Conservation (phyloP, 2,329 filamentous ascomycete species). For the Didymella arachidicola region DNA sequence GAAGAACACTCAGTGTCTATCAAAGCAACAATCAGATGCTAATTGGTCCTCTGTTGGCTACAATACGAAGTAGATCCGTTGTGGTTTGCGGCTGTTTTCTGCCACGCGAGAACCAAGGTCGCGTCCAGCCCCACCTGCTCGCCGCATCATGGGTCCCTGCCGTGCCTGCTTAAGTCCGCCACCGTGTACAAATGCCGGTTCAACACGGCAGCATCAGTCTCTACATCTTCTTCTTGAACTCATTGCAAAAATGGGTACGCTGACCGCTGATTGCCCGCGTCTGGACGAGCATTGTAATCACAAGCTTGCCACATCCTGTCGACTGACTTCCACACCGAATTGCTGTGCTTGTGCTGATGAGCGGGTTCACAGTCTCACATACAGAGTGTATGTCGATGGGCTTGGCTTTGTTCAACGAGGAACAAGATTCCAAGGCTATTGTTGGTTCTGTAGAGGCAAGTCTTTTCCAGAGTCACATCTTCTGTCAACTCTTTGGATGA, state of each 20-base stretch:
- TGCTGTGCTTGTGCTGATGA: slow-evolving; percentile 55
- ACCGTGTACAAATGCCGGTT: slow-evolving; percentile 6
- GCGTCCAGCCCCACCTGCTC: slow-evolving; percentile 16
- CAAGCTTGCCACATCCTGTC: slow-evolving; percentile 54
- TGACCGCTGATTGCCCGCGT: slow-evolving; percentile 50
- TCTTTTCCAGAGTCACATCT: background rate
- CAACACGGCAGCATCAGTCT: background rate
- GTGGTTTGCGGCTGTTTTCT: no score
- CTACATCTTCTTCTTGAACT: background rate
- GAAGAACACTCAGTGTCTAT: no score
- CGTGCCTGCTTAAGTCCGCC: slow-evolving; percentile 10
- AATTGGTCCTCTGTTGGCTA: no score
- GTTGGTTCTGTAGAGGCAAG: slow-evolving; percentile 59
- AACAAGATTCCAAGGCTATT: slow-evolving; percentile 60
- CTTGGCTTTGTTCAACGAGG: slow-evolving; percentile 59
- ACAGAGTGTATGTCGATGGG: slow-evolving; percentile 59
- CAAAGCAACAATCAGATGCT: no score
- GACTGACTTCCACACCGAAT: slow-evolving; percentile 50
- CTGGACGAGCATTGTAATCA: slow-evolving; percentile 51
- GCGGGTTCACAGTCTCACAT: slow-evolving; percentile 53
- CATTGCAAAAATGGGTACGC: slow-evolving; percentile 47
- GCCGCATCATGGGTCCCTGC: slow-evolving; percentile 4
- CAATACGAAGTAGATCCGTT: no score
- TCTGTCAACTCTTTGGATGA: background rate
- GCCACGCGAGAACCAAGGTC: background rate